Evolutionary conservation across 306 rosid species (phyloP).

Genomic region (Inga laurina): DNA sequence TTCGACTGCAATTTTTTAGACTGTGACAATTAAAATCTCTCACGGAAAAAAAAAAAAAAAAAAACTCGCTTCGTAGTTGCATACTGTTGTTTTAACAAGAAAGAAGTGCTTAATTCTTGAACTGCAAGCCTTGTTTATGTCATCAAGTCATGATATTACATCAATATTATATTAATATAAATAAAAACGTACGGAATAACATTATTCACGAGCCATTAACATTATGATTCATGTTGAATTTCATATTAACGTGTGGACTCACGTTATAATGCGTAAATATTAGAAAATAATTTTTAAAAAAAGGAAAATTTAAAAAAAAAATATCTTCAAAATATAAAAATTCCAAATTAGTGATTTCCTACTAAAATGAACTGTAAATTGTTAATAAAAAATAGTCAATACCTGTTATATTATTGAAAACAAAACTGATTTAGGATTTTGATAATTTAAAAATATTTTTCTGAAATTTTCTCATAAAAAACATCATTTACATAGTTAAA

Average conservation of each 20-base stretch:
- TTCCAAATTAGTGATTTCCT: no score
- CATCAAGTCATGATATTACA: conserved; percentile 12
- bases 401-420: no score
- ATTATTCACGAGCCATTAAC: not conserved
- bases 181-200: not conserved
- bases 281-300: not conserved
- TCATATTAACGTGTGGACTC: not conserved
- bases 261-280: conserved; percentile 1
- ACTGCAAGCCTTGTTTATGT: conserved; percentile 25
- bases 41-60: no score
- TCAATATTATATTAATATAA: not conserved
- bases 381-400: no score
- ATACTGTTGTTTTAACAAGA: not conserved
- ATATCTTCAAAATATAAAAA: no score
- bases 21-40: not conserved
- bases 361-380: no score
- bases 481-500: conserved; percentile 11
- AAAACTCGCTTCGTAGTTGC: not conserved
- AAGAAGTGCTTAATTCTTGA: not conserved
- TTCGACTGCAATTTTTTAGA: not conserved
- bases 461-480: not conserved
- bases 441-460: no score
- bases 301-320: no score
- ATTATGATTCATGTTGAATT: not conserved
- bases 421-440: no score